Evolutionary conservation across 768 basidiomycete species (phyloP).

Genomic region (Kwoniella shandongensis): DNA sequence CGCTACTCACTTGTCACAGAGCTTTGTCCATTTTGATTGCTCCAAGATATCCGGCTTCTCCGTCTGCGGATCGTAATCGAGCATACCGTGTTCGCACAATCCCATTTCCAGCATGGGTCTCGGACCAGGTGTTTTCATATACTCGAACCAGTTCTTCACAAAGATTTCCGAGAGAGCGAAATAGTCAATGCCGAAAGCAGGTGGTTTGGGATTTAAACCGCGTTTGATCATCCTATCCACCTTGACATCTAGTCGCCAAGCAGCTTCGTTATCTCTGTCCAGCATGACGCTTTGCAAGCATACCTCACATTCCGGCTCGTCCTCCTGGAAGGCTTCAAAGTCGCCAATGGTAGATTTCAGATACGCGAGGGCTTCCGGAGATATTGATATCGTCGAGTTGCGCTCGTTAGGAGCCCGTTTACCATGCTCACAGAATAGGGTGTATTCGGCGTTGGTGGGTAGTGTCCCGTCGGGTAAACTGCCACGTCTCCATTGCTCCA

Average conservation of each 20-base stretch:
- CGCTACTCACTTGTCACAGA: constrained; percentile 17
- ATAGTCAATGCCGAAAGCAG: constrained; percentile 16
- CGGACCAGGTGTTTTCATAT: background rate
- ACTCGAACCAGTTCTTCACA: constrained; percentile 16
- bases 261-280: constrained; percentile 4
- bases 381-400: background rate
- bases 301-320: constrained; percentile 9
- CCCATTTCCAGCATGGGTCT: constrained; percentile 13
- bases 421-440: constrained; percentile 36
- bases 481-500: constrained; percentile 27
- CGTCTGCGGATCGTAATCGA: constrained; percentile 33
- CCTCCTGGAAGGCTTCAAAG: constrained; percentile 9
- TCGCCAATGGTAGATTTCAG: constrained; percentile 25
- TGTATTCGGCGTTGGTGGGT: constrained; percentile 22
- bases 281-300: constrained; percentile 3
- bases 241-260: constrained; percentile 8
- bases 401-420: background rate
- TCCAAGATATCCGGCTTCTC: constrained; percentile 9
- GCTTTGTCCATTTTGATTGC: constrained; percentile 21
- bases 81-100: constrained; percentile 30
- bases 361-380: constrained; percentile 18
- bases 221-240: constrained; percentile 15
- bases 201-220: background rate
- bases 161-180: constrained; percentile 25
- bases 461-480: background rate